These are phyloP conservation scores for Hirsutella minnesotensis DNA, from an alignment of 2,329 filamentous ascomycete species.

Conservation along the genomic window DNA sequence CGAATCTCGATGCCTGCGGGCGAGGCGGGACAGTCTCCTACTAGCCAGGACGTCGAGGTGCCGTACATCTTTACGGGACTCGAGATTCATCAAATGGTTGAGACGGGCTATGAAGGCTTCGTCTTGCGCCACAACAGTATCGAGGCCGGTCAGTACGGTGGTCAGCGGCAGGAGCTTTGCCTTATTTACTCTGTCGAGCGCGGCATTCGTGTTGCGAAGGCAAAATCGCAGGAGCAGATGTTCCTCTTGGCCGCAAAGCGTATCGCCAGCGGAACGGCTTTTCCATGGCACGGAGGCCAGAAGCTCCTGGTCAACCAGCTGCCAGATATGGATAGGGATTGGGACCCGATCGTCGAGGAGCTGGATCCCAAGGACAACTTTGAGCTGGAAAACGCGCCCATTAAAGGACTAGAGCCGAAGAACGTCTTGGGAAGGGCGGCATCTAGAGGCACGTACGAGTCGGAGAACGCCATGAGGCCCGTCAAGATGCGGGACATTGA, in stretches of 20 bases:
- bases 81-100: slow-evolving; percentile 36
- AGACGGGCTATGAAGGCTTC: slow-evolving; percentile 29
- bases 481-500: too few species aligned
- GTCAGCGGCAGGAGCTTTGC: slow-evolving; percentile 37
- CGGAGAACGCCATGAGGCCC: too few species aligned
- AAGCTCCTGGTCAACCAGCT: slow-evolving; percentile 13
- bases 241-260: slow-evolving; percentile 18
- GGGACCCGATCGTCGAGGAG: slow-evolving; percentile 13
- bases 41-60: background rate
- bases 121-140: slow-evolving; percentile 38
- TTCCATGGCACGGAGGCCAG: slow-evolving; percentile 23
- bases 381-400: too few species aligned
- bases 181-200: slow-evolving; percentile 15
- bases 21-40: background rate
- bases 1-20: slow-evolving; percentile 17
- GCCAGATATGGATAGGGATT: slow-evolving; percentile 13
- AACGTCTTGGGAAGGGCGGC: too few species aligned
- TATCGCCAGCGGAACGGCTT: slow-evolving; percentile 17
- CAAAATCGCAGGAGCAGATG: background rate
- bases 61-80: slow-evolving; percentile 35
- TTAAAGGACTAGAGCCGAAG: too few species aligned
- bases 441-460: too few species aligned
- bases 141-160: slow-evolving; percentile 38
- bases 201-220: background rate
- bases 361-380: slow-evolving; percentile 2